Conservation (phyloP, 2,329 filamentous ascomycete species). For the Xylaria arbuscula region DNA sequence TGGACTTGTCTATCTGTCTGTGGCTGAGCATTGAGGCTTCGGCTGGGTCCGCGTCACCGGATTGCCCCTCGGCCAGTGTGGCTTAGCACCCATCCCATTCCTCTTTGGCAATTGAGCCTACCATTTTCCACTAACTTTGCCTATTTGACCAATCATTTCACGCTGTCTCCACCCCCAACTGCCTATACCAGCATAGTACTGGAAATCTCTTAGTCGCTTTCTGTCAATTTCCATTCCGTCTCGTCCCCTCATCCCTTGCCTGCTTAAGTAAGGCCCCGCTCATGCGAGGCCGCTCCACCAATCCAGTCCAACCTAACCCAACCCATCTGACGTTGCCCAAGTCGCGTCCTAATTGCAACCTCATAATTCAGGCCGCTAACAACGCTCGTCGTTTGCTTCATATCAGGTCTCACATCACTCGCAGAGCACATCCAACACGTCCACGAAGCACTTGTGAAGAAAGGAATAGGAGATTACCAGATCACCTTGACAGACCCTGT, state of each 20-base stretch:
- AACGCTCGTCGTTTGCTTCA: background rate
- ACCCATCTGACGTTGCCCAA: background rate
- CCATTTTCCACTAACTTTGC: background rate
- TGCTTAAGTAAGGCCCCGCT: background rate
- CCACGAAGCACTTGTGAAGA: constrained; percentile 35
- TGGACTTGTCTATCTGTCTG: constrained; percentile 10
- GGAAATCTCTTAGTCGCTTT: background rate
- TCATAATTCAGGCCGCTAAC: constrained; percentile 42
- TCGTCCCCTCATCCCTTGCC: background rate
- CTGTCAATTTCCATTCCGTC: no score
- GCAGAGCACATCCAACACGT: constrained; percentile 37
- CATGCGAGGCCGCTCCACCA: background rate
- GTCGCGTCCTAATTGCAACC: constrained; percentile 20
- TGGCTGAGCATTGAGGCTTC: constrained; percentile 23
- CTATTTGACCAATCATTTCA: background rate
- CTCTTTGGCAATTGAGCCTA: background rate
- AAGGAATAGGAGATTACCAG: constrained; percentile 34
- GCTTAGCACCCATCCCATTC: background rate
- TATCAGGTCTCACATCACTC: constrained; percentile 38
- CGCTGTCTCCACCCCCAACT: background rate
- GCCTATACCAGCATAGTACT: background rate
- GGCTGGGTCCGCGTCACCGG: constrained; percentile 22
- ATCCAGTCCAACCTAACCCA: background rate
- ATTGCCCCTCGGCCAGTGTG: constrained; percentile 15
- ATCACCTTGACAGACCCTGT: constrained; percentile 27